Evolutionary conservation across 805 yeast genomes (phyloP), one percentile per base, ranked within the genome.

Genomic region (Yarrowia sp.): DNA sequence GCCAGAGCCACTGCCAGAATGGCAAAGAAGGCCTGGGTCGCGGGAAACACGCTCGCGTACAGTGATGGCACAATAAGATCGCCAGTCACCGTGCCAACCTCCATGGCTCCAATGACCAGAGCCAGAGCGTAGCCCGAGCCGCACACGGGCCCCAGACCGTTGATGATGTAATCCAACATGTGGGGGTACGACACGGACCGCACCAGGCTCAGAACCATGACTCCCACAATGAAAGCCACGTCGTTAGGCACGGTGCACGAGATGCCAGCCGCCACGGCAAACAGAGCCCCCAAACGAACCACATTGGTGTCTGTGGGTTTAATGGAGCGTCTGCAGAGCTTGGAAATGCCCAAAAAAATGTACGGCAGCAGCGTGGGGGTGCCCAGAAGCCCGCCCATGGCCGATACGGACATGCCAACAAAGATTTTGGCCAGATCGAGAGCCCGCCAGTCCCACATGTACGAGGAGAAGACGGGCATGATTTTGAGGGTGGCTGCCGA

Each of bases 391-490:
- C 61, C 61, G 11, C 61, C 61, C 61, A 54, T 38, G 44, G 61
- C 44, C 8, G 61, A 26, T 2, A 54, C 35, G 9, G 61, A 54
- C 35, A 54, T 2, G 0, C 61, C 61, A 10, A 54, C 46, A 17
- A 26, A 26, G 35, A 54, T 54, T 38, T 36, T 54, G 19, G 61
- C 61, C 61, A 54, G 35, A 54, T 54, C 61, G 3, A 54, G 26
- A 3, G 46, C 7, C 5, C 61, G 32, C 61, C 61, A 54, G 33
- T 54, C 61, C 61, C 61, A 54, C 61, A 54, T 54, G 61, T 54
- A 54, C 9, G 61, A 54, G 14, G 46, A 26, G 21, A 36, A 54
- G 35, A 36, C 46, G 38, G 46, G 46, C 44, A 54, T 36, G 46
- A 54, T 54, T 14, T 54, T 54, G n/a, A 54, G 61, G n/a, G 61